Evolutionary conservation across 441 rosid species (phyloP), one percentile per base, ranked within the genome.

Genomic region (Pelargonium citronellum): DNA sequence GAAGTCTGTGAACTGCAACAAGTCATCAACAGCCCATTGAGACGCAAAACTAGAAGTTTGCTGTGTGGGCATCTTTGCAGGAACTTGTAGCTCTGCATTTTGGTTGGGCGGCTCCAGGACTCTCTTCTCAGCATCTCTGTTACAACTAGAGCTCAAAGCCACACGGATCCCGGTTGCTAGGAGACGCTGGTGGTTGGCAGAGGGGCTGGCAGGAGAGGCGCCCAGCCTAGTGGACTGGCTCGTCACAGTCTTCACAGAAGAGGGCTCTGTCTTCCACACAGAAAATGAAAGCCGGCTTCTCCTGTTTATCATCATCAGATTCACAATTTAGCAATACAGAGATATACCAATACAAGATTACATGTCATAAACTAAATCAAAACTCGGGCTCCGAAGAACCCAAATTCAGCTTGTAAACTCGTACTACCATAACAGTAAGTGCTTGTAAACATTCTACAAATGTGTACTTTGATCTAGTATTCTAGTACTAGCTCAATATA

Each of bases 191-290:
- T 89, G 94, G 69, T 87, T 87, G 2, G 90, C 91, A 7, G 94
- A 81, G 49, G 80, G 91, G 71, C 84, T 85, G 53, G n/a, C n/a
- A n/a, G n/a, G n/a, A n/a, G n/a, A n/a, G n/a, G n/a, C n/a, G n/a
- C n/a, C 83, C 80, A 8, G 85, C 83, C 1, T 83, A 79, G 78
- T 89, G 94, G 9, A 87, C 82, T 0, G 87, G 74, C 64, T 85
- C 86, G 6, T 89, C 90, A 0, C 94, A 89, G 69, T 89, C 88
- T 79, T 76, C 79, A 58, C 94, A 89, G 69, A 89, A 83, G 51
- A 89, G 88, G 37, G 94, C 91, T 74, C 96, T 90, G 77, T 94
- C 99, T 79, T 94, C 98, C 51, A 94, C 97, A 73, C 98, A 94
- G 83, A 89, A 89, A 51, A 87, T 89, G 78, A 87, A 85, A 69